Base-by-base conservation (phyloP, 148 eudicot species). In the Mesembryanthemum crystallinum region DNA sequence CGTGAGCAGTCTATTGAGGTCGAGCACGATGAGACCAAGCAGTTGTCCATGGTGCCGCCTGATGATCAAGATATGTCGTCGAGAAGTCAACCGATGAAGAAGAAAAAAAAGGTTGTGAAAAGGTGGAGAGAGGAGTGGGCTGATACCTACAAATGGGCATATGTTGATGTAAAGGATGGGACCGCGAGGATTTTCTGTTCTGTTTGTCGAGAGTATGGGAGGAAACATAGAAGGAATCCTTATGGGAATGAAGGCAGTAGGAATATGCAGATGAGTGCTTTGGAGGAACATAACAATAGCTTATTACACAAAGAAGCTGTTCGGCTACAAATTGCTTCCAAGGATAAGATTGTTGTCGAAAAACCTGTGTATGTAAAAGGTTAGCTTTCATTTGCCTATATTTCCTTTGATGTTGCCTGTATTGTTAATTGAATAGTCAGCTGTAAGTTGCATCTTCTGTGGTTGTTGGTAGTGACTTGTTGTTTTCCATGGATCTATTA, bases 51-150 rank as follows among this genome's bases (percentile, higher is more conserved):
- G 83, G 84, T 80, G 74, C 74, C 92, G 24, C 84, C 91, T 60
- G 99, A 92, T n/a, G 92, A 86, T 75, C 99, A 87, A 70, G 98
- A 90, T 47, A 69, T 91, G 84, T 90, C 86, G 84, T 90, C 86
- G 3, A 90, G 85, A 84, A 49, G 85, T 64, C 99, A 92, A 37
- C 83, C 89, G 5, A 76, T 71, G 18, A 95, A 95, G 78, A 90
- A 92, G 87, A 95, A 95, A 82, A 95, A 95, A 81, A 95, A 92
- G 76, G 99, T 95, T 78, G 97, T 95, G 59, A 95, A 95, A 82
- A 85, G 98, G 80, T 95, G 99, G 99, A 89, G 99, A 77, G 99
- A 90, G 78, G 99, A 95, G 78, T 95, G 99, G 99, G 99, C 98
- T 20, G 99, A 95, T 83, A 95, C 99, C 8, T 95, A 95, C 76